Base-by-base conservation (phyloP, 2,329 filamentous ascomycete species). In the Hymenoscyphus occultus region DNA sequence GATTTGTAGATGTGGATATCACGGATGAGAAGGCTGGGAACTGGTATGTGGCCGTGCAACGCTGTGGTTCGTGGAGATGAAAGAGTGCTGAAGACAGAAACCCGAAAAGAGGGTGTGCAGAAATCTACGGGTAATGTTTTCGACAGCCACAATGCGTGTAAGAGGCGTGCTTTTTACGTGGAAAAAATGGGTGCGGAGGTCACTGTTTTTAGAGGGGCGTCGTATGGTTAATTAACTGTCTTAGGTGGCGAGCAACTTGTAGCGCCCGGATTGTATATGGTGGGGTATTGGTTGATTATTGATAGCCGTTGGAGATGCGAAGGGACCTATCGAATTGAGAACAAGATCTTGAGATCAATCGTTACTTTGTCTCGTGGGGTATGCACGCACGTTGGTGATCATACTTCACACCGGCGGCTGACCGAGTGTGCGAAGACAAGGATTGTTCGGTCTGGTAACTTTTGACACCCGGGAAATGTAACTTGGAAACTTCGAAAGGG, bases 101-200 rank as follows among this genome's bases (percentile, higher is more conserved):
- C 22, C 7, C 2, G 13, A 28, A 28, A 54, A 28, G 19, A 28
- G 22, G 48, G 48, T 54, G 45, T 51, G 48, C 4, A 54, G 48
- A 54, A 28, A 54, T 54, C 22, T 13, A 54, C 10, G 48, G 48
- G 48, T 54, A 28, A 28, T 54, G 22, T 54, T 54, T 22, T 54
- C 48, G 5, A 54, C 19, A 28, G 19, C 19, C 48, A 54, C 48
- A 13, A 22, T 54, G 48, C 48, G 48, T 54, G 48, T 54, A 28
- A 54, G 48, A 54, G 48, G 48, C 48, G 48, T 54, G 48, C 9
- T 13, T 54, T 54, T 28, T 54, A 54, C 48, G 48, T 54, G 48
- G 48, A 13, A 54, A 54, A 28, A 28, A 22, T 54, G 48, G 48
- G 45, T 51, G 45, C 45, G 45, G n/a, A 22, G 45, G 45, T 51